Base-by-base conservation (phyloP, 192 early-diverging fungal genomes). In the Helicostylum pulchrum region DNA sequence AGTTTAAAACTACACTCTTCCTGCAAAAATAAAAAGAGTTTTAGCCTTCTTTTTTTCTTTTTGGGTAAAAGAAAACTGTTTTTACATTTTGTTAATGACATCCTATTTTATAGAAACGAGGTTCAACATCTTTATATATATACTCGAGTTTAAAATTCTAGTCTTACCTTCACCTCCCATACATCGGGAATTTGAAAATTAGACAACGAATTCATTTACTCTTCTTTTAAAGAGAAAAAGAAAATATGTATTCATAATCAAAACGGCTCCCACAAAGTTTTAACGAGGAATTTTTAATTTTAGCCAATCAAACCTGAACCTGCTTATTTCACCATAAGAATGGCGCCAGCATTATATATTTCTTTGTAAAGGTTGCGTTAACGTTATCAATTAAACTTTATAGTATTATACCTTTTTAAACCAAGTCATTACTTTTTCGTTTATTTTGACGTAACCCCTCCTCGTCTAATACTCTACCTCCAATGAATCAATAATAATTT, bases 1-100 rank as follows among this genome's bases (percentile, higher is more conserved):
- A 88, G 73, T 97, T 91, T 78, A 96, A 83, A 8, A 97, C 96
- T 1, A 87, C 93, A 79, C 91, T 91, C 78, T 91, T 91, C 44
- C 74, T 80, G 61, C 26, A 39, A 15, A 19, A 7, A 4, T n/a
- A 7, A 26, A n/a, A 15, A 15, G 46, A 39, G 36, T 39, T 39
- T 36, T 3, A 26, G 26, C 14, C 7, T 3, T 55, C 1, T 31
- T 15, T 50, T 20, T 30, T 17, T 49, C 19, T 61, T 44, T 4
- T 14, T 42, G 12, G 57, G n/a, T 36, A n/a, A 14, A n/a, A 21
- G 7, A 10, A 32, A 2, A 12, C 10, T 6, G 17, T 23, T 49
- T 45, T 53, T 71, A 76, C 74, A 76, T 70, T 61, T 76, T 76
- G 51, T 76, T 76, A 48, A 76, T 76, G 43, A 76, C 74, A 61